Base-by-base conservation (phyloP, 2,329 filamentous ascomycete genomes). In the Ascochyta lentis region DNA sequence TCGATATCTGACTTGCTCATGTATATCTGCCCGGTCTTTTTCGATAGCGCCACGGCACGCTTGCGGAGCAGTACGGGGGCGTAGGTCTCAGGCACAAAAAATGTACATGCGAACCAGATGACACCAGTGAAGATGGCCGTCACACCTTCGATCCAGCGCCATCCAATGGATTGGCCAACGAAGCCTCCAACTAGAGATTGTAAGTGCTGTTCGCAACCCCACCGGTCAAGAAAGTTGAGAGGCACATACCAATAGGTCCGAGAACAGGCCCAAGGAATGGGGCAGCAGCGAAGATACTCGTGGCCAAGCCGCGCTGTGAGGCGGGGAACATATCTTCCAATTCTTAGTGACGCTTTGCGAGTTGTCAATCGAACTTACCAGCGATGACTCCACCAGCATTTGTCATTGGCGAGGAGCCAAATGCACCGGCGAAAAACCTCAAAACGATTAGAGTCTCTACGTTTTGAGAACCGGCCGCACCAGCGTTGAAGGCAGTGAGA, bases 31-130 rank as follows among this genome's bases (percentile, higher is more conserved):
- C 84, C 85, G 0, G 85, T 88, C 37, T 84, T 74, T 65, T 82
- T 84, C 47, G 87, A 82, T 6, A 90, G 79, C 12, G 85, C 83
- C 47, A 77, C 68, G 2, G 86, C 86, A 5, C 87, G 84, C 26
- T 82, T 83, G 47, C 85, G 80, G 4, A 90, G 81, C 59, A 90
- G 85, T 56, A 82, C 88, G 3, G 81, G 77, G 0, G 80, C 73
- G 55, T 80, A 84, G 0, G 88, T 90, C 76, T 90, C 87, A 0
- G 88, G 88, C 35, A 82, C 53, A 13, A 54, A 22, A 4, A 62
- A 37, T 1, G 42, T 33, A 16, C 41, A 44, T 12, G 47, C 27
- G 61, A 78, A 70, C 64, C 75, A 77, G 10, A 76, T 58, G 5
- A 71, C 66, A 2, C 73, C 74, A 44, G 76, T 75, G 45, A 76